These are phyloP conservation scores for Pythium rishiriense DNA, from an alignment of 352 stramenopile species.

Conservation along the genomic window DNA sequence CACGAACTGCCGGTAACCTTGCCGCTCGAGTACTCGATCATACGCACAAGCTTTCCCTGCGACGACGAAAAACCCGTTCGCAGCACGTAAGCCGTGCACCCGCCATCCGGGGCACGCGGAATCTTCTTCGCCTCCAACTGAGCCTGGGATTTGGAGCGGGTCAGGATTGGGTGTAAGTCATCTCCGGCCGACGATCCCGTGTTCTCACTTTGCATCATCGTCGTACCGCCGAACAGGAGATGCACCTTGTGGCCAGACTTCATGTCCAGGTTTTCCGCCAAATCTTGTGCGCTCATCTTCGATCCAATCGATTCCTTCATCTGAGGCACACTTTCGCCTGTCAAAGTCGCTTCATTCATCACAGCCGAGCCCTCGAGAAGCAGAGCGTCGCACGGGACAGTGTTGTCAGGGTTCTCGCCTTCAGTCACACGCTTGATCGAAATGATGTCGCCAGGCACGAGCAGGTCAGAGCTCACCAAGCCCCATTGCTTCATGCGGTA, in stretches of 20 bases:
- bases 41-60: conserved; percentile 98
- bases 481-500: conserved; percentile 90
- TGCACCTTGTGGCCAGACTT: conserved; percentile 89
- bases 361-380: conserved; percentile 94
- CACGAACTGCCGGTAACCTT: conserved; percentile 94
- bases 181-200: conserved; percentile 19
- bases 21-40: conserved; percentile 97
- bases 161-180: conserved; percentile 24
- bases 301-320: conserved; percentile 94
- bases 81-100: conserved; percentile 94
- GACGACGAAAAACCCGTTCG: conserved; percentile 97
- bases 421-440: conserved; percentile 91
- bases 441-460: conserved; percentile 94
- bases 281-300: conserved; percentile 75
- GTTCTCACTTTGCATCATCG: conserved; percentile 84
- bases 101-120: conserved; percentile 85
- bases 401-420: conserved; percentile 68
- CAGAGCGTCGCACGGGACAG: conserved; percentile 95
- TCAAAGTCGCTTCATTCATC: conserved; percentile 99
- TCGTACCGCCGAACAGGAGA: conserved; percentile 94
- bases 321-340: conserved; percentile 97
- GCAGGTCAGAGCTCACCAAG: conserved; percentile 73
- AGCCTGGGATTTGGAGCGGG: conserved; percentile 24
- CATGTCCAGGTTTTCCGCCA: conserved; percentile 80
- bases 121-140: conserved; percentile 38